phyloP scores from a whole-genome alignment of 108 stramenopile species.

The Parietichytrium sp. region DNA sequence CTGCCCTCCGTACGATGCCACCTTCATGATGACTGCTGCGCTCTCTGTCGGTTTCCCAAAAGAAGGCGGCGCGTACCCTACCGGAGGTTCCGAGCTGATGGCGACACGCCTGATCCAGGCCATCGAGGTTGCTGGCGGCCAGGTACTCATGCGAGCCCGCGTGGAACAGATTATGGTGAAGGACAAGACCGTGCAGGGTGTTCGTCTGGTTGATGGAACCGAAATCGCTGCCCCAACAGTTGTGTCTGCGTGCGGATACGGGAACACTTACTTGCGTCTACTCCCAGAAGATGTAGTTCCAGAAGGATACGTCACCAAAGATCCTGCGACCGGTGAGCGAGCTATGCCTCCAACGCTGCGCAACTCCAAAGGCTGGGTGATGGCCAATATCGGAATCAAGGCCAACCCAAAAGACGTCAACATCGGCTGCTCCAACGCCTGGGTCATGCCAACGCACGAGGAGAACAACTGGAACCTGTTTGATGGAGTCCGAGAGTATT shows the following conservation, averaged over 20 bases:
- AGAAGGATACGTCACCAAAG: background rate
- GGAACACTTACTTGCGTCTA: constrained; percentile 36
- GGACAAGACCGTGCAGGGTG: constrained; percentile 45
- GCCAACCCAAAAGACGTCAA: background rate
- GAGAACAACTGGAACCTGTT: constrained; percentile 54
- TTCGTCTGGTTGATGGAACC: constrained; percentile 41
- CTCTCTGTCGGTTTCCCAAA: constrained; percentile 41
- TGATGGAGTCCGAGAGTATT: constrained; percentile 41
- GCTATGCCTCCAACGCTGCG: background rate
- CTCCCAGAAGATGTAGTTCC: constrained; percentile 15
- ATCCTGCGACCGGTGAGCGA: background rate
- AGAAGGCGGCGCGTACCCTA: constrained; percentile 43
- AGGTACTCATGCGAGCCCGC: constrained; percentile 35
- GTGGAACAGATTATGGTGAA: constrained; percentile 50
- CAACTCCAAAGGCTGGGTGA: background rate
- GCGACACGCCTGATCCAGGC: constrained; percentile 21
- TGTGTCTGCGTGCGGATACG: constrained; percentile 44
- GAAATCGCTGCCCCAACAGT: constrained; percentile 33
- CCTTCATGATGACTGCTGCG: constrained; percentile 48
- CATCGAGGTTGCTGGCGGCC: constrained; percentile 43
- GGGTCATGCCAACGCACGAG: background rate
- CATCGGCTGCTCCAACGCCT: constrained; percentile 38
- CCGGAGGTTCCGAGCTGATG: constrained; percentile 39
- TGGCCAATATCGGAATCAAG: background rate
- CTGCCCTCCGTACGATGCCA: constrained; percentile 28